These are phyloP conservation scores for Paulownia fortunei DNA, from an alignment of 257 asterid genomes.

Conservation along the genomic window DNA sequence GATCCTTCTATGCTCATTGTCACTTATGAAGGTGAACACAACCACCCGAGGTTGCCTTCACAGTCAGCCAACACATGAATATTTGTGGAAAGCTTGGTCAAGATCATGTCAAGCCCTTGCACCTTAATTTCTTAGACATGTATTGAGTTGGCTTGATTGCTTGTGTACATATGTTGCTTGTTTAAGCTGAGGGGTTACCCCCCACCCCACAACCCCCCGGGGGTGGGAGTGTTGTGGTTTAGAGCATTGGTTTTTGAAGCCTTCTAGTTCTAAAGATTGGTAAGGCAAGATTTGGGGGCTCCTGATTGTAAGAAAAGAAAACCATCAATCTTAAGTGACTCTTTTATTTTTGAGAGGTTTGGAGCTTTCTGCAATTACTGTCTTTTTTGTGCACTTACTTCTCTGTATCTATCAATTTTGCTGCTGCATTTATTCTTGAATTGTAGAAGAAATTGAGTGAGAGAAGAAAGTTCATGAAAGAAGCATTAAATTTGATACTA, in stretches of 20 bases:
- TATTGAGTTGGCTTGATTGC: conserved; percentile 10
- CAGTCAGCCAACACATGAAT: conserved; percentile 65
- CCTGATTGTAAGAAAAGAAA: conserved; percentile 36
- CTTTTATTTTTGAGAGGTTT: conserved; percentile 3
- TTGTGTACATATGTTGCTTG: conserved; percentile 40
- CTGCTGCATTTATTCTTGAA: neutral
- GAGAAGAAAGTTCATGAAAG: no score
- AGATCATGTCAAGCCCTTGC: conserved; percentile 1
- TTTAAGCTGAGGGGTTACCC: conserved; percentile 15
- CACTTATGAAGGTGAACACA: conserved; percentile 95
- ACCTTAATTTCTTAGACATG: conserved; percentile 12
- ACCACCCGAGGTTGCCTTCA: conserved; percentile 78
- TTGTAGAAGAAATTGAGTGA: neutral
- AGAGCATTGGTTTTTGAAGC: conserved; percentile 29
- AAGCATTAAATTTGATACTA: no score
- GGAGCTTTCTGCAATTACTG: conserved; percentile 21
- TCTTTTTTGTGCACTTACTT: neutral
- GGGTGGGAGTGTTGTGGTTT: conserved; percentile 2
- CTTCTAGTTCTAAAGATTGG: conserved; percentile 34
- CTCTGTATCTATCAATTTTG: neutral
- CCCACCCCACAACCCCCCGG: no score
- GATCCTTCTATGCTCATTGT: conserved; percentile 92
- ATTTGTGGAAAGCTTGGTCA: neutral
- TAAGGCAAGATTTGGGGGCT: conserved; percentile 29
- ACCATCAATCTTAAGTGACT: conserved; percentile 35